These are phyloP conservation scores for Globisporangium cederbergense DNA, from an alignment of 352 stramenopile genomes.

Conservation along the genomic window DNA sequence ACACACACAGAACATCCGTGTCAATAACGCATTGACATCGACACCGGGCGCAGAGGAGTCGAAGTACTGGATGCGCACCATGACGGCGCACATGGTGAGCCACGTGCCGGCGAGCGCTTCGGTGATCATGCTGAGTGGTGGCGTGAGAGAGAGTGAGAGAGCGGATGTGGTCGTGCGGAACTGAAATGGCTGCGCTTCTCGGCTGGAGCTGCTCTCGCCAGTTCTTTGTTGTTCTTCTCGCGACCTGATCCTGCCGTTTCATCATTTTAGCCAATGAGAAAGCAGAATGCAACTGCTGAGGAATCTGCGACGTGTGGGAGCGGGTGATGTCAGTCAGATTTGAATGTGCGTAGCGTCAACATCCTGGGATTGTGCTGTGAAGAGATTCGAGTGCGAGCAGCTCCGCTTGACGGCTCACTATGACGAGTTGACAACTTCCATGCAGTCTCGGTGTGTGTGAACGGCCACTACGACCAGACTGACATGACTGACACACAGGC, in stretches of 20 bases:
- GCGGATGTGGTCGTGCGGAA: neutral
- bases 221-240: slow-evolving; percentile 11
- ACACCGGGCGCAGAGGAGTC: neutral
- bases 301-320: slow-evolving; percentile 2
- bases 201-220: neutral
- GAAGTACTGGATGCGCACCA: slow-evolving; percentile 30
- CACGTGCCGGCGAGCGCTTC: slow-evolving; percentile 54
- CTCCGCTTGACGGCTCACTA: too few species aligned
- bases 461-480: neutral
- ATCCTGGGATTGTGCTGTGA: slow-evolving; percentile 3
- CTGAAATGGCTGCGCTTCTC: slow-evolving; percentile 6
- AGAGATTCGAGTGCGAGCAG: neutral
- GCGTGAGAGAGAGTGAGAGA: too few species aligned
- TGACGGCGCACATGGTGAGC: slow-evolving; percentile 55
- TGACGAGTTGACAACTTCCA: neutral
- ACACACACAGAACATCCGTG: neutral
- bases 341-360: neutral
- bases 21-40: neutral
- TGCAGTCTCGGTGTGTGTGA: too few species aligned
- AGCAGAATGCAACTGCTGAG: neutral
- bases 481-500: neutral
- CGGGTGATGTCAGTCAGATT: neutral
- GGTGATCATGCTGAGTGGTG: slow-evolving; percentile 36
- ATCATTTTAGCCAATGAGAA: slow-evolving; percentile 13
- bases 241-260: neutral